These are phyloP conservation scores for Podaxis sp. DNA, from an alignment of 768 basidiomycete species.

Conservation along the genomic window DNA sequence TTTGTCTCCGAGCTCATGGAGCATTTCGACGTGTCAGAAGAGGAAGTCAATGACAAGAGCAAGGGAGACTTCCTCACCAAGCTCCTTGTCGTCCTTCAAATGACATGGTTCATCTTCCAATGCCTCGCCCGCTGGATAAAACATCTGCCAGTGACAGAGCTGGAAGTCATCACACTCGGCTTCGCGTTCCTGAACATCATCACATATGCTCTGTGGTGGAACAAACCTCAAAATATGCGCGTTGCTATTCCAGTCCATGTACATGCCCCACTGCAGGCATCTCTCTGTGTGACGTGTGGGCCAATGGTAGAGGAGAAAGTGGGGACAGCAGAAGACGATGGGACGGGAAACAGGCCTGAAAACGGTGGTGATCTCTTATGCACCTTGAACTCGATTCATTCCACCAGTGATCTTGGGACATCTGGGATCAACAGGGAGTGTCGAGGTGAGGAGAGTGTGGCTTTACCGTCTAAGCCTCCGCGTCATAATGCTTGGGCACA, in stretches of 20 bases:
- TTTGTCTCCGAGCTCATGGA: background rate
- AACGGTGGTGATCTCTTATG: too few relatives aligned
- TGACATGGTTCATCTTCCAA: slow-evolving; percentile 22
- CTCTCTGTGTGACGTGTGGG: background rate
- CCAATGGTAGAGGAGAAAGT: background rate
- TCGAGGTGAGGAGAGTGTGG: too few relatives aligned
- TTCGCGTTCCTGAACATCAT: slow-evolving; percentile 6
- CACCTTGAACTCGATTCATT: too few relatives aligned
- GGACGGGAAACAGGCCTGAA: too few relatives aligned
- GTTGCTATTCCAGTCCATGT: background rate
- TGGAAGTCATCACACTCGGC: slow-evolving; percentile 6
- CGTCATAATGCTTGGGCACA: too few relatives aligned
- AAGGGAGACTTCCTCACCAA: slow-evolving; percentile 27
- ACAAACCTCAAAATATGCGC: slow-evolving; percentile 1
- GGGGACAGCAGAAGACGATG: background rate
- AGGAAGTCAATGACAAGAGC: slow-evolving; percentile 25
- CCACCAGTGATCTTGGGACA: too few relatives aligned
- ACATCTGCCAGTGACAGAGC: background rate
- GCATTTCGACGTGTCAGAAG: slow-evolving; percentile 9
- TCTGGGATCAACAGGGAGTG: too few relatives aligned
- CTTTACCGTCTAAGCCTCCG: too few relatives aligned
- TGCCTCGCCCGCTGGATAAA: slow-evolving; percentile 1
- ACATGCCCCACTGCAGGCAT: too few relatives aligned
- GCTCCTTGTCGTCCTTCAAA: slow-evolving; percentile 22
- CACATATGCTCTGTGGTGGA: slow-evolving; percentile 11